These are phyloP conservation scores for Tephrocybe sp. DNA, from an alignment of 768 basidiomycete species.

Conservation along the genomic window DNA sequence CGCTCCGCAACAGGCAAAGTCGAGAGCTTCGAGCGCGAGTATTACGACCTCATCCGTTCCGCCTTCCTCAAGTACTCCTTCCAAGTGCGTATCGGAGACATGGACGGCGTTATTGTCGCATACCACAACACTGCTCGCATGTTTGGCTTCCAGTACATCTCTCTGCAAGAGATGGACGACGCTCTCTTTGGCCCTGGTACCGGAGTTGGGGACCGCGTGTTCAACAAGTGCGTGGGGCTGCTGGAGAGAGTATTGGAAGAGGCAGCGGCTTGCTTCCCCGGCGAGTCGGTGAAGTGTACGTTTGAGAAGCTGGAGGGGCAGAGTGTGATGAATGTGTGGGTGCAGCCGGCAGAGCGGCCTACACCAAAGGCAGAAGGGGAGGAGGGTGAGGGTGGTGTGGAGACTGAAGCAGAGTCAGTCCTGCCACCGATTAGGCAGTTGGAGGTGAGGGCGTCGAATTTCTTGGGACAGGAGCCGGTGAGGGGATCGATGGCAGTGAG, in stretches of 20 bases:
- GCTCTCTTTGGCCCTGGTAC: conserved; percentile 62
- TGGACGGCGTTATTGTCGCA: conserved; percentile 92
- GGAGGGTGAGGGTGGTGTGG: conserved; percentile 23
- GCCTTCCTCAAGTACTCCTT: conserved; percentile 92
- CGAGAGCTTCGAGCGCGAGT: conserved; percentile 90
- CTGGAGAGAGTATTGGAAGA: conserved; percentile 69
- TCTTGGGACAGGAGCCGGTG: conserved; percentile 35
- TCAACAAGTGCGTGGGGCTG: conserved; percentile 68
- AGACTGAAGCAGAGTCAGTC: conserved; percentile 8
- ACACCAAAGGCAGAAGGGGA: conserved; percentile 29
- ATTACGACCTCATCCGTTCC: conserved; percentile 91
- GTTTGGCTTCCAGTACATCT: conserved; percentile 93
- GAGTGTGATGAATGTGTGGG: conserved; percentile 57
- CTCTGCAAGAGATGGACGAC: conserved; percentile 29
- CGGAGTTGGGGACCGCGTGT: conserved; percentile 70
- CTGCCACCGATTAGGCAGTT: conserved; percentile 64
- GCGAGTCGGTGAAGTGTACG: conserved; percentile 59
- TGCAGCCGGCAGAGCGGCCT: conserved; percentile 54
- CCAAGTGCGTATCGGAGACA: conserved; percentile 94
- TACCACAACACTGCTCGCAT: conserved; percentile 86
- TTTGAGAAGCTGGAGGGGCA: conserved; percentile 54
- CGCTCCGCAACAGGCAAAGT: conserved; percentile 56
- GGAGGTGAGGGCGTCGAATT: conserved; percentile 44
- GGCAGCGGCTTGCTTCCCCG: conserved; percentile 59
- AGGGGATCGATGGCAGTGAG: conserved; percentile 37